A percentile compares a stretch with the other conserved stretches of the same genome.
Conservation (phyloP, 116 monocot genomes). For the Iris pallida region DNA sequence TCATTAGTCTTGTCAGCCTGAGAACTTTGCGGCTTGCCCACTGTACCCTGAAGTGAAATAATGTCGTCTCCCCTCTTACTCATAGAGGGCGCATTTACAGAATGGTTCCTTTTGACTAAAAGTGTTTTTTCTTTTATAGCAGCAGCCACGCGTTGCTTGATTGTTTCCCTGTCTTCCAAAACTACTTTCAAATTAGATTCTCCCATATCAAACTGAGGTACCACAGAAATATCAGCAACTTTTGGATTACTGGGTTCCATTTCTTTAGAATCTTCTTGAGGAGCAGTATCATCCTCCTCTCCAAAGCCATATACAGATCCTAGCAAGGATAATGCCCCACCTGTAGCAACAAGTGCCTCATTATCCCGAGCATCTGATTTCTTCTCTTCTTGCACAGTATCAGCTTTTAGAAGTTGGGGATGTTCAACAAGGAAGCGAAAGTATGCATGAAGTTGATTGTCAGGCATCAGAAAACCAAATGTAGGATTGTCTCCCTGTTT, state of each 20-base stretch:
- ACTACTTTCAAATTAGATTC: constrained; percentile 1
- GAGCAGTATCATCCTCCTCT: constrained; percentile 60
- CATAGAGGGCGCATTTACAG: constrained; percentile 15
- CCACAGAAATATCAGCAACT: not conserved
- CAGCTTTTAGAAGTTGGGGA: constrained; percentile 52
- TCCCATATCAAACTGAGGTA: constrained; percentile 3
- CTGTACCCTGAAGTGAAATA: constrained; percentile 6
- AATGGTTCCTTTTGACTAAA: constrained; percentile 28
- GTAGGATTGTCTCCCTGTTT: constrained; percentile 93
- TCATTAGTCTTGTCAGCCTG: constrained; percentile 14
- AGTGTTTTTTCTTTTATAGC: constrained; percentile 33
- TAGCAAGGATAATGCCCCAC: constrained; percentile 75
- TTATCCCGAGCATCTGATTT: constrained; percentile 15
- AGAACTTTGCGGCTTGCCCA: not conserved
- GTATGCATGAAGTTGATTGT: constrained; percentile 80
- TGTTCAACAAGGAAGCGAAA: constrained; percentile 82
- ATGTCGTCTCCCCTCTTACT: constrained; percentile 29
- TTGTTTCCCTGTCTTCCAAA: constrained; percentile 18
- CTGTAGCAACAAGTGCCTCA: constrained; percentile 7
- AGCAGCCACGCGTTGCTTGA: constrained; percentile 14
- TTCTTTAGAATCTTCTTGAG: constrained; percentile 21
- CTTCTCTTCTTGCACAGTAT: constrained; percentile 22
- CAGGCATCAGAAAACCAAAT: constrained; percentile 97
- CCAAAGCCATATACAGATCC: constrained; percentile 71
- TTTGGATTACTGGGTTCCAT: constrained; percentile 3